Conservation (phyloP, 2,329 filamentous ascomycete species). For the Sarocladium kiliense region DNA sequence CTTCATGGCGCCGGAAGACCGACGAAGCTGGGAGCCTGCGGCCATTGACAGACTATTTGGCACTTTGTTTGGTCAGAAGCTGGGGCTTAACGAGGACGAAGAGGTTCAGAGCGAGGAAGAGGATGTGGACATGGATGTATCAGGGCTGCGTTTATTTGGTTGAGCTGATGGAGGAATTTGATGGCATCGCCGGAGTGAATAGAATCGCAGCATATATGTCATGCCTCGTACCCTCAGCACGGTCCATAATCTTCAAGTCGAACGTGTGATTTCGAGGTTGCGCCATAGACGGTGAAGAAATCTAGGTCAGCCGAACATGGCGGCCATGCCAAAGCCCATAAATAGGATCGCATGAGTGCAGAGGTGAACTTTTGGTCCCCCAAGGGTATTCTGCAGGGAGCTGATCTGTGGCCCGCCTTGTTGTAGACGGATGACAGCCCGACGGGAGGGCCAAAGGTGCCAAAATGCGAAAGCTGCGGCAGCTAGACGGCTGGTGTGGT, state of each 20-base stretch:
- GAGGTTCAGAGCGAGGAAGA: constrained; percentile 45
- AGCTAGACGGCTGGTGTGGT: constrained; percentile 26
- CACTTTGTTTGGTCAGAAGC: constrained; percentile 66
- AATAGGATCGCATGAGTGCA: constrained; percentile 34
- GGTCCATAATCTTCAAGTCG: too few species aligned
- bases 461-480: constrained; percentile 40
- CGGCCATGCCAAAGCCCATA: constrained; percentile 9
- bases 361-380: constrained; percentile 42
- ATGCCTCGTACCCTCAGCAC: too few species aligned
- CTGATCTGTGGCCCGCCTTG: constrained; percentile 13
- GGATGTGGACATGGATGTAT: constrained; percentile 38
- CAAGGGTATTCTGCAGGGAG: constrained; percentile 26
- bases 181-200: background rate
- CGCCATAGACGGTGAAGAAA: too few species aligned
- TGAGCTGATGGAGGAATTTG: background rate
- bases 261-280: too few species aligned
- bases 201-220: too few species aligned
- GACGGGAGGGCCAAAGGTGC: constrained; percentile 42
- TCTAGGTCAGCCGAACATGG: constrained; percentile 1
- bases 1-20: constrained; percentile 91
- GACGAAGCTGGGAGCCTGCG: constrained; percentile 71
- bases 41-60: constrained; percentile 76
- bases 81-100: constrained; percentile 57
- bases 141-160: constrained; percentile 46
- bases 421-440: constrained; percentile 33